Base-by-base conservation (phyloP, 2,329 filamentous ascomycete species). In the Colletotrichum australisinense region DNA sequence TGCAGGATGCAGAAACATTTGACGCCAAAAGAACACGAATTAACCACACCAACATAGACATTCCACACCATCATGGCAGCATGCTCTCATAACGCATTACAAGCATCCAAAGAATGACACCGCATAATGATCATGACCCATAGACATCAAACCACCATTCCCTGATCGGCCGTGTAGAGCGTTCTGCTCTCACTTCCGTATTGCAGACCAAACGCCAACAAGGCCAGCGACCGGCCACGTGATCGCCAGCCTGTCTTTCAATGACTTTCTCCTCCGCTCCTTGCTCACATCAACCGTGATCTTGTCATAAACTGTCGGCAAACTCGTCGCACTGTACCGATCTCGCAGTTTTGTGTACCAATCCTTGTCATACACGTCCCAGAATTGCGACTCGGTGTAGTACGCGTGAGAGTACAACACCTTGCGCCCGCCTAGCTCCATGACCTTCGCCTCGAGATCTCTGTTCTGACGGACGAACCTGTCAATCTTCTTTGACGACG, bases 391-490 rank as follows among this genome's bases (percentile, higher is more conserved):
- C 78, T 92, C 88, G 3, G 86, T 89, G 79, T 93, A 93, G 80
- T 91, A 93, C 0, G 90, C 89, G 70, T 93, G 91, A 1, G 91
- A 91, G 75, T 94, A 94, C 1, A 94, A 82, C 85, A 91, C 93
- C 81, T 93, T 93, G 84, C 90, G 91, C 6, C 92, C 92, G 2
- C 88, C 85, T 7, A 92, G 84, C 30, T 88, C 86, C 9, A 86
- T 85, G 0, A 93, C 84, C 67, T 88, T 89, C 9, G 84, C 81
- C 81, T 94, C 92, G 1, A 94, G 83, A 0, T 84, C 85, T 1
- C 90, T 86, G 79, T 94, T 94, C 63, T 85, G 83, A 1, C 78
- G 76, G 9, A 93, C 83, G 63, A 89, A 89, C 11, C 85, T 81
- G 1, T 84, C 79, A 3, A 85, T 82, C 32, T 84, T 80, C 3